Conservation (phyloP, 148 eudicot species). For the Fagopyrum tataricum region DNA sequence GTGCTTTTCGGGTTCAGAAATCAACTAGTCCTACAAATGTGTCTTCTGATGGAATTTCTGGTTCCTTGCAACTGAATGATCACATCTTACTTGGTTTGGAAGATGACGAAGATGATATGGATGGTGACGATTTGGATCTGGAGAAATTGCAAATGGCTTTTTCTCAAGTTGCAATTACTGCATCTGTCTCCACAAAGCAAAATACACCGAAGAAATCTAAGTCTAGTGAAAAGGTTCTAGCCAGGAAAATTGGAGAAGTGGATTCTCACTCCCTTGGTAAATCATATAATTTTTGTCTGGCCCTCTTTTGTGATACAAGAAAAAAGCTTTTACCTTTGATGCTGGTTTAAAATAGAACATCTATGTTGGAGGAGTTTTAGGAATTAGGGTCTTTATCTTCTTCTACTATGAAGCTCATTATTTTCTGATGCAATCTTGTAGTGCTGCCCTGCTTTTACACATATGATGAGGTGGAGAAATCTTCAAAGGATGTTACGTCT, state of each 20-base stretch:
- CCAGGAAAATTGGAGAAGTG: slow-evolving; percentile 18
- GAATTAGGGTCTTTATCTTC: not conserved
- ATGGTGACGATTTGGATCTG: slow-evolving; percentile 46
- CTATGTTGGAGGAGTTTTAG: not conserved
- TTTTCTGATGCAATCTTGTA: slow-evolving; percentile 27
- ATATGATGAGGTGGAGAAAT: slow-evolving; percentile 48
- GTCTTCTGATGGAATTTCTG: slow-evolving; percentile 27
- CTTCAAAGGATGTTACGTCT: slow-evolving; percentile 28
- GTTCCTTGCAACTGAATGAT: slow-evolving; percentile 11
- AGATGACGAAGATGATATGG: slow-evolving; percentile 34
- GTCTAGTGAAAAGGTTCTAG: slow-evolving; percentile 18
- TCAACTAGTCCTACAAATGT: slow-evolving; percentile 17
- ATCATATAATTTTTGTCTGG: not conserved
- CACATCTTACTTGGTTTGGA: slow-evolving; percentile 28
- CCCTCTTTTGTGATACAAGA: not conserved
- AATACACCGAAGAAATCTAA: slow-evolving; percentile 15
- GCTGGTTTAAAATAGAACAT: not conserved
- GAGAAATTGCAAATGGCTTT: slow-evolving; percentile 66
- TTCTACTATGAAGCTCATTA: not conserved
- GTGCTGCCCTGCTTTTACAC: slow-evolving; percentile 82
- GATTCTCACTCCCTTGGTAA: slow-evolving; percentile 43
- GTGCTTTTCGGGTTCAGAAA: slow-evolving; percentile 81
- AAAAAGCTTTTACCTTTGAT: not conserved
- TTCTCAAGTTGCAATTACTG: slow-evolving; percentile 53
- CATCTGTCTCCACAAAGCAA: slow-evolving; percentile 34